Conservation (phyloP, 2,329 filamentous ascomycete species). For the Helotiales sp. region DNA sequence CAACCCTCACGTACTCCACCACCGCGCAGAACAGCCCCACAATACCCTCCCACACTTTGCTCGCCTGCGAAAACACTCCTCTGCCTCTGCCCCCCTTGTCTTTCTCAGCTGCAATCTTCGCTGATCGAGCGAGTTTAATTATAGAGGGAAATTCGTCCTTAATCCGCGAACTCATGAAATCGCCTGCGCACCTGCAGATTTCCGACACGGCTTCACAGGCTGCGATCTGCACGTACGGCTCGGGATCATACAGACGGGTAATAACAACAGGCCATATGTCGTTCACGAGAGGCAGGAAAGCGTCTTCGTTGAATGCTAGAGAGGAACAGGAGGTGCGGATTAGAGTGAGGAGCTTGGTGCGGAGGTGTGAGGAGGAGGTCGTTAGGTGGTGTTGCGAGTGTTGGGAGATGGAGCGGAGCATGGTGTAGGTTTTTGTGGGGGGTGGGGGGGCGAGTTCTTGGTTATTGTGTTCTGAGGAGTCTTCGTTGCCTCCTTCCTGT, state of each 20-base stretch:
- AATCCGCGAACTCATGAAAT: slow-evolving; percentile 80
- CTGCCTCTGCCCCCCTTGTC: slow-evolving; percentile 48
- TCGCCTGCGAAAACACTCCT: slow-evolving; percentile 64
- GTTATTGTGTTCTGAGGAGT: slow-evolving; percentile 41
- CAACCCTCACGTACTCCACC: slow-evolving; percentile 66
- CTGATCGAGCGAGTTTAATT: slow-evolving; percentile 55
- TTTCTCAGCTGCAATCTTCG: slow-evolving; percentile 48
- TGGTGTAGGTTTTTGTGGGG: slow-evolving; percentile 78
- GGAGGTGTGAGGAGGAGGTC: slow-evolving; percentile 78
- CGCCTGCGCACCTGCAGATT: slow-evolving; percentile 74
- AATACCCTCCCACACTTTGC: slow-evolving; percentile 68
- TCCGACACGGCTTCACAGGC: slow-evolving; percentile 71
- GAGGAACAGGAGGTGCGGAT: slow-evolving; percentile 74
- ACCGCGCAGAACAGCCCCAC: slow-evolving; percentile 63
- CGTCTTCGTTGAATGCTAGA: slow-evolving; percentile 76
- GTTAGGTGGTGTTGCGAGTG: slow-evolving; percentile 92
- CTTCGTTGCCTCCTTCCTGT: slow-evolving; percentile 13
- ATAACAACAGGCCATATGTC: slow-evolving; percentile 86
- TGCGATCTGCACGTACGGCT: slow-evolving; percentile 71
- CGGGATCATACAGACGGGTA: slow-evolving; percentile 67
- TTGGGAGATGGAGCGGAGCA: slow-evolving; percentile 80
- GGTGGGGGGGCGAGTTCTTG: slow-evolving; percentile 61
- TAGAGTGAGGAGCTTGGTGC: slow-evolving; percentile 78
- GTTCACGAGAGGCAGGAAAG: slow-evolving; percentile 88
- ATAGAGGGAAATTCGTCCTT: slow-evolving; percentile 72